Evolutionary conservation across 768 basidiomycete species (phyloP), one percentile per base, ranked within the genome.

Genomic region (Lactifluus echinatus): DNA sequence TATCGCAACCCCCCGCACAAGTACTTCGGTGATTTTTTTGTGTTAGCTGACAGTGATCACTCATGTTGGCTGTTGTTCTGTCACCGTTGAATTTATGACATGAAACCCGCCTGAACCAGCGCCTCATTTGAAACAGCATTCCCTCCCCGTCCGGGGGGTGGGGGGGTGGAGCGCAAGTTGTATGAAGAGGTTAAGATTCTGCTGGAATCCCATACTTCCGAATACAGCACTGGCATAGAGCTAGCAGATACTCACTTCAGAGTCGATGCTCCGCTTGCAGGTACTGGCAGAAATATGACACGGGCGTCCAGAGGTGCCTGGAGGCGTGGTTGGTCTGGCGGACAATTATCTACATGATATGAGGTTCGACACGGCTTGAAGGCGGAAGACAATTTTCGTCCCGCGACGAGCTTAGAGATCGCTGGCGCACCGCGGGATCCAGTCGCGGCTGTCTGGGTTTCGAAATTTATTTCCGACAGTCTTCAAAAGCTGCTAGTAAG

Each of bases 181-280:
- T 12, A 62, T 50, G 37, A 62, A 60, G 4, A 59, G 50, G 24
- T 60, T 60, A 33, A 56, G 37, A 36, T 63, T 51, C 17, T 60
- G 58, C 44, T 55, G 59, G 23, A 50, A 31, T 14, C 36, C 50
- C 11, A 56, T 48, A 37, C 42, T 53, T 37, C 50, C 59, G 29
- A 50, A 55, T n/a, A n/a, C n/a, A n/a, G n/a, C n/a, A n/a, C n/a
- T n/a, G n/a, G n/a, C 43, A 39, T 51, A 23, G 47, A 43, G 21
- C 43, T 21, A n/a, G 43, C 24, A 33, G 46, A 15, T 37, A 17
- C 33, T 49, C 19, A 26, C 40, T 2, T 40, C 51, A 33, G 40
- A 17, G 37, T 48, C 47, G 31, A n/a, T 42, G 50, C 8, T 50
- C 50, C 10, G 23, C 19, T 24, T 48, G 50, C n/a, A 36, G 52